A percentile compares a stretch with the other conserved stretches of the same genome.
Conservation (phyloP, 768 basidiomycete species). For the Kwoniella dendrophila region DNA sequence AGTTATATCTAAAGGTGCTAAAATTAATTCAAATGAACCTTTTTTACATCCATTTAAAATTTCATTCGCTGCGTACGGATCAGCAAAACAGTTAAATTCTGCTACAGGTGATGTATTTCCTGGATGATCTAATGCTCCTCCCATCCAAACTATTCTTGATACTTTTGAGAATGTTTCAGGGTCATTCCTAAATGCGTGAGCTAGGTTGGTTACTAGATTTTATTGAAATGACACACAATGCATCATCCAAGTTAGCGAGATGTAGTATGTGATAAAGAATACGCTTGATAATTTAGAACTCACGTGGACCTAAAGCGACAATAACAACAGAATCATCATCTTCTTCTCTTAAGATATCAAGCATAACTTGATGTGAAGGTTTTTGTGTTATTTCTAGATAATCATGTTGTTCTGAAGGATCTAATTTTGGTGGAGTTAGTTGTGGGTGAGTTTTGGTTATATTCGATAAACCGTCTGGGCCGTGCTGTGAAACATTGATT, state of each 20-base stretch:
- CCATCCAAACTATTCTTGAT: conserved; percentile 80
- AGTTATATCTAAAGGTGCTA: conserved; percentile 78
- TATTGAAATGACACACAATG: background rate
- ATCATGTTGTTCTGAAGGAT: conserved; percentile 29
- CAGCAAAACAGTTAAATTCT: conserved; percentile 81
- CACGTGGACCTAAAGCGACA: conserved; percentile 55
- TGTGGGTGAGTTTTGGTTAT: conserved; percentile 55
- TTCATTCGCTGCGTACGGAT: conserved; percentile 78
- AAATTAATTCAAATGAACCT: conserved; percentile 55
- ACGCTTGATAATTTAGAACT: conserved; percentile 24
- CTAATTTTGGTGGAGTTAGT: conserved; percentile 42
- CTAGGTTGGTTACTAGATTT: conserved; percentile 74
- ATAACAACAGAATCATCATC: conserved; percentile 49
- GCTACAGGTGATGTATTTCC: conserved; percentile 80
- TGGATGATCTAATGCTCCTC: conserved; percentile 87
- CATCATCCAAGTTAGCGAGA: background rate
- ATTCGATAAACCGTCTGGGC: conserved; percentile 55
- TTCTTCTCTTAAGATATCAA: conserved; percentile 49
- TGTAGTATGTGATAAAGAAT: background rate
- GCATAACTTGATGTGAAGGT: conserved; percentile 49
- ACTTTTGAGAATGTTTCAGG: conserved; percentile 62
- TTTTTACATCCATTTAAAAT: conserved; percentile 63
- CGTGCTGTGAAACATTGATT: conserved; percentile 42
- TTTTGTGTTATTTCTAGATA: conserved; percentile 44
- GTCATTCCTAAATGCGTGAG: conserved; percentile 65